Base-by-base conservation (phyloP, 306 rosid genomes). In the Datisca glomerata region DNA sequence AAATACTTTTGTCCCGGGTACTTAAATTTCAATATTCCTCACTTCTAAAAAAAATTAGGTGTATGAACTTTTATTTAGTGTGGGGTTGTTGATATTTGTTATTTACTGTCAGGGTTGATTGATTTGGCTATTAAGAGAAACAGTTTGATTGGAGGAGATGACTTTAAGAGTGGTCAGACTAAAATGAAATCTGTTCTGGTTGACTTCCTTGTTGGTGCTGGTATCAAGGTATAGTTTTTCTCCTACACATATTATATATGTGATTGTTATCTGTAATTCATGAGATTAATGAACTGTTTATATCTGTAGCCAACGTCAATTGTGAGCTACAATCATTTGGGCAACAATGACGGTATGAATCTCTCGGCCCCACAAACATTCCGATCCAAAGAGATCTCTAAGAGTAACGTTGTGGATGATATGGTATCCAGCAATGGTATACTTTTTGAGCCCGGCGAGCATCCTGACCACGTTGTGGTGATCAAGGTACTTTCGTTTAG, bases 191-290 rank as follows among this genome's bases (percentile, higher is more conserved):
- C 94, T 46, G 94, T 83, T n/a, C 38, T 89, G 65, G 98, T 89
- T 5, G 98, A 89, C 69, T 89, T 84, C 68, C 98, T 89, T 41
- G 98, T 89, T 14, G 98, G 98, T 16, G 98, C 98, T 66, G 98
- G 98, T 38, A 89, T 89, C 60, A 89, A 89, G 91, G 94, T 79
- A 75, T 29, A 20, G 21, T 13, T 21, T 14, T 35, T n/a, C n/a
- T n/a, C n/a, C n/a, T n/a, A n/a, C n/a, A n/a, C n/a, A n/a, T n/a
- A n/a, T n/a, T n/a, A n/a, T n/a, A n/a, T n/a, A n/a, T n/a, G n/a
- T n/a, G n/a, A n/a, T n/a, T n/a, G n/a, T n/a, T n/a, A n/a, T n/a
- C n/a, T n/a, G n/a, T n/a, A n/a, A n/a, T n/a, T n/a, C n/a, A n/a
- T n/a, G n/a, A 31, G n/a, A 31, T 31, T 31, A 8, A 31, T 8